Percentiles rank a stretch among this genome's conserved stretches.
phyloP scores from a whole-genome alignment of 805 yeast species.

The Lachancea lanzarotensis region DNA sequence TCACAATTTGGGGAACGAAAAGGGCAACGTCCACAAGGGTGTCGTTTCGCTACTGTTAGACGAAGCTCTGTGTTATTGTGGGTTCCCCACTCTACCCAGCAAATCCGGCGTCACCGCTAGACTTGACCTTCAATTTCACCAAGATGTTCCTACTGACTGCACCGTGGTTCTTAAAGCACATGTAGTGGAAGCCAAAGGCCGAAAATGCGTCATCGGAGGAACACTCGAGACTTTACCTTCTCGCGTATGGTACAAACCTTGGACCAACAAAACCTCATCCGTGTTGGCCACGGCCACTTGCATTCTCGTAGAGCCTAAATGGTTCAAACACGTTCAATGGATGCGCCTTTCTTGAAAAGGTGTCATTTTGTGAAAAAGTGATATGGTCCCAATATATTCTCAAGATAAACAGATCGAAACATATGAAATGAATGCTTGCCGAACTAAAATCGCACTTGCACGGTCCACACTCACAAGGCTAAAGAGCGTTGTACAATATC shows the following conservation, averaged over 20 bases:
- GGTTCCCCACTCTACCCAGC: constrained; percentile 74
- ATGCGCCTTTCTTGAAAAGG: constrained; percentile 34
- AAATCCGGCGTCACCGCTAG: constrained; percentile 86
- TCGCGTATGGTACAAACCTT: constrained; percentile 10
- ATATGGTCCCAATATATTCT: not conserved
- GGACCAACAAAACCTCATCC: constrained; percentile 25
- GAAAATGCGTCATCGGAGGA: constrained; percentile 79
- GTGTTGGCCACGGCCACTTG: constrained; percentile 59
- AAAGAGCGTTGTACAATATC: too few relatives aligned
- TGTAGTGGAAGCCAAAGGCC: constrained; percentile 60
- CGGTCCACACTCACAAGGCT: too few relatives aligned
- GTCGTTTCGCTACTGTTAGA: constrained; percentile 72
- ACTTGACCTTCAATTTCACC: constrained; percentile 52
- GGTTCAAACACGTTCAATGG: constrained; percentile 72
- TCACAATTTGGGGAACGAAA: constrained; percentile 52
- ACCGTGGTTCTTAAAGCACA: constrained; percentile 62
- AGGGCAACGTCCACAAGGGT: constrained; percentile 77
- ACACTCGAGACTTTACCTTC: constrained; percentile 39
- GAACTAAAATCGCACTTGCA: too few relatives aligned
- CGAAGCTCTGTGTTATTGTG: constrained; percentile 80
- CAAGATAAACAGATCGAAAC: not conserved
- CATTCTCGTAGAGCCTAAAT: constrained; percentile 75
- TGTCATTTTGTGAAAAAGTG: constrained; percentile 2
- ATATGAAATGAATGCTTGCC: not conserved
- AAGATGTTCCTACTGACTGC: constrained; percentile 47